phyloP scores from a whole-genome alignment of 129 eudicot species.

The Kitagawia praeruptora region DNA sequence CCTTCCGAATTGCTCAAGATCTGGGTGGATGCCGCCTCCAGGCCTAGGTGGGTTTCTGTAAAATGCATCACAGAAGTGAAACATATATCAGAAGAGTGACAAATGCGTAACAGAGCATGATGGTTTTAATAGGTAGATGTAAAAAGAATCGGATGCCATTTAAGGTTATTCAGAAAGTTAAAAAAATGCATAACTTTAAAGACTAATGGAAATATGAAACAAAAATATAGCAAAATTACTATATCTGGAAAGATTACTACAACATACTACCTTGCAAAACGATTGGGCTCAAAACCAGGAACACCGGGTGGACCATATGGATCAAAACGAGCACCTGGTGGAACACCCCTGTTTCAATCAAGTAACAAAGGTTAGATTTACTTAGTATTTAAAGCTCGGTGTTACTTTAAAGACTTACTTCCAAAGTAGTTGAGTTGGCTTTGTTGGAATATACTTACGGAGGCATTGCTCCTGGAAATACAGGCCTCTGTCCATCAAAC shows the following conservation, averaged over 20 bases:
- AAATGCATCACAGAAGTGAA: not conserved
- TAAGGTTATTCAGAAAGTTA: not conserved
- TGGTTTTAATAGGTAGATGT: not conserved
- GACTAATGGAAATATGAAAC: not conserved
- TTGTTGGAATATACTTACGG: conserved; percentile 30
- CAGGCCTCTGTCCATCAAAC: conserved; percentile 31
- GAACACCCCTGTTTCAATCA: conserved; percentile 54
- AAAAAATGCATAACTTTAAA: not conserved
- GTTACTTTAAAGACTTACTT: not conserved
- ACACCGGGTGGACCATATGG: conserved; percentile 88
- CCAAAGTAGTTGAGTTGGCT: not conserved
- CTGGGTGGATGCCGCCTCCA: conserved; percentile 69
- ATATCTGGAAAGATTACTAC: not conserved
- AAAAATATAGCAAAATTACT: not conserved
- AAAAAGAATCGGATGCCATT: not conserved
- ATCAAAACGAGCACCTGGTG: conserved; percentile 96
- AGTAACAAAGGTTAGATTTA: conserved; percentile 5
- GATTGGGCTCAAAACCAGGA: conserved; percentile 85
- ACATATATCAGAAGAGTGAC: not conserved
- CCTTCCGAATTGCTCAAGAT: conserved; percentile 51
- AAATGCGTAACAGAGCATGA: not conserved
- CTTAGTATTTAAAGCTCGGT: not conserved
- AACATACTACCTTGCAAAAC: conserved; percentile 28
- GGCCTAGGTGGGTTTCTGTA: conserved; percentile 69
- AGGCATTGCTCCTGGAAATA: conserved; percentile 51